Conservation (phyloP, 2,329 filamentous ascomycete genomes). For the Paecilomyces fulvus region DNA sequence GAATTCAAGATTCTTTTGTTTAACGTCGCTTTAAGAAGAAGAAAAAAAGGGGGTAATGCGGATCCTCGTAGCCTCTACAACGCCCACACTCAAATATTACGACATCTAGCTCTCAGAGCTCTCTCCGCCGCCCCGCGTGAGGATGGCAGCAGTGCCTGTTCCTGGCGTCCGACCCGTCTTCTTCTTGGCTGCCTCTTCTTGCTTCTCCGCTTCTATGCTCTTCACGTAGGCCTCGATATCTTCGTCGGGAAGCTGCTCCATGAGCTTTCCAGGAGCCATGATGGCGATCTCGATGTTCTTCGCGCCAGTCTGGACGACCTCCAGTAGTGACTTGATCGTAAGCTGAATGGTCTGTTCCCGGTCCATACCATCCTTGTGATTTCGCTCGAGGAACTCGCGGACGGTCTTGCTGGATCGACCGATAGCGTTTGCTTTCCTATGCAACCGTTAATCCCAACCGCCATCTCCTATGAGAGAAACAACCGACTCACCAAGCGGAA, state of each 20-base stretch:
- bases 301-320: conserved; percentile 96
- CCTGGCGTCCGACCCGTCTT: conserved; percentile 57
- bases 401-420: conserved; percentile 98
- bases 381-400: conserved; percentile 94
- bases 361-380: conserved; percentile 98
- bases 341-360: conserved; percentile 91
- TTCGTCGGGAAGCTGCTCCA: conserved; percentile 91
- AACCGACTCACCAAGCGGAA: conserved; percentile 72
- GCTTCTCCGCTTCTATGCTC: conserved; percentile 98
- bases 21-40: conserved; percentile 1
- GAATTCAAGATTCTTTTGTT: background rate
- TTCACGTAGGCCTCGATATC: conserved; percentile 97
- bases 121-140: conserved; percentile 52
- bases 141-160: conserved; percentile 54
- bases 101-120: conserved; percentile 16
- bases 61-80: conserved; percentile 6
- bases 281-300: conserved; percentile 99
- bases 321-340: conserved; percentile 94
- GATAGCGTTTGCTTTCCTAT: conserved; percentile 97
- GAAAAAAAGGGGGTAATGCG: conserved; percentile 13
- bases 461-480: background rate
- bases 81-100: conserved; percentile 1
- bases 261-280: conserved; percentile 83
- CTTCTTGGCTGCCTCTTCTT: conserved; percentile 96
- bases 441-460: background rate